phyloP scores from a whole-genome alignment of 345 rosid genomes.

The Lagerstroemia speciosa region DNA sequence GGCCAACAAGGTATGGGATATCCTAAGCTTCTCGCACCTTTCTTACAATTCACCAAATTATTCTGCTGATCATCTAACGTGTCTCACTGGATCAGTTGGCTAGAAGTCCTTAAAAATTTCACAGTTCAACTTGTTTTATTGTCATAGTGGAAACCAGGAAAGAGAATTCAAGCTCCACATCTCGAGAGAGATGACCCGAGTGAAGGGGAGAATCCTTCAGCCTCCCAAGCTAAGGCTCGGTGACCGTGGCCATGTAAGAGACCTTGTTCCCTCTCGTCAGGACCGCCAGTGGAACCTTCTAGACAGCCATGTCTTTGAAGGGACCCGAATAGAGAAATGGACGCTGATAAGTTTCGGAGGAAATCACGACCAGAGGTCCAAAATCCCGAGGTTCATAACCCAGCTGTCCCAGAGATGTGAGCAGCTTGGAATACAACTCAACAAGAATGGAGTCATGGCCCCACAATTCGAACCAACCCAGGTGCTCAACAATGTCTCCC shows the following conservation, averaged over 20 bases:
- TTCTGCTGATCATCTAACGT: neutral
- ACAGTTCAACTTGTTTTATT: slow-evolving; percentile 8
- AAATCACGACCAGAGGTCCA: slow-evolving; percentile 59
- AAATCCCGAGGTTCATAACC: slow-evolving; percentile 64
- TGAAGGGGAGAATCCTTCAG: slow-evolving; percentile 76
- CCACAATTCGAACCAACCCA: slow-evolving; percentile 65
- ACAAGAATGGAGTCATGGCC: slow-evolving; percentile 44
- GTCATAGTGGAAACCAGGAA: slow-evolving; percentile 58
- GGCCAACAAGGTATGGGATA: slow-evolving; percentile 70
- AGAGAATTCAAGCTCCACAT: slow-evolving; percentile 69
- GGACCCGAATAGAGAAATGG: slow-evolving; percentile 71
- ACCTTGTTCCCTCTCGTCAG: slow-evolving; percentile 49
- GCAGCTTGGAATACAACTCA: slow-evolving; percentile 72
- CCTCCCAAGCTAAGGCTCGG: slow-evolving; percentile 96
- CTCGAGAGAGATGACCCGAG: slow-evolving; percentile 73
- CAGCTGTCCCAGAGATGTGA: slow-evolving; percentile 84
- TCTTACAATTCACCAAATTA: neutral
- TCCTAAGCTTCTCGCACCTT: neutral
- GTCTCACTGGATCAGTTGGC: neutral
- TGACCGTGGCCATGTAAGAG: slow-evolving; percentile 47
- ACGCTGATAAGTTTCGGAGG: slow-evolving; percentile 88
- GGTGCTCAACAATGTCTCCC: slow-evolving; percentile 63
- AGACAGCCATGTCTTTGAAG: slow-evolving; percentile 69
- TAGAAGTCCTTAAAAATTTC: neutral
- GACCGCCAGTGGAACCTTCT: slow-evolving; percentile 74